These are phyloP conservation scores for Gossypium aridum DNA, from an alignment of 441 rosid genomes.

Conservation along the genomic window DNA sequence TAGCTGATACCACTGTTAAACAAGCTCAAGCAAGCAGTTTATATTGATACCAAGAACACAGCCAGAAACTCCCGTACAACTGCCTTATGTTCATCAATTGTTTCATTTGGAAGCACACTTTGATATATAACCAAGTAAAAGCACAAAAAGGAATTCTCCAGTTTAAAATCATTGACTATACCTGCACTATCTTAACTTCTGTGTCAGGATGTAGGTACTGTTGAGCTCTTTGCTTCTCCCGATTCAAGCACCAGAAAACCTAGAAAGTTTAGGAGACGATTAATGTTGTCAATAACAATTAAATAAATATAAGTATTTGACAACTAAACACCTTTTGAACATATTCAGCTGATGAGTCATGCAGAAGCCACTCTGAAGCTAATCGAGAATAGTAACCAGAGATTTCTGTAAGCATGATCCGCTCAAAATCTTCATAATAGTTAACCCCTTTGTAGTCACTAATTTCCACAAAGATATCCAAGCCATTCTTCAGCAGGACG, in stretches of 20 bases:
- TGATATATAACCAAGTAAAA: neutral
- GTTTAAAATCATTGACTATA: neutral
- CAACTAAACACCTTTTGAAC: conserved; percentile 15
- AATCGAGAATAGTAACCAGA: conserved; percentile 24
- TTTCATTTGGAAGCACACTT: neutral
- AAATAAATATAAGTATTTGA: neutral
- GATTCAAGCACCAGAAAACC: conserved; percentile 26
- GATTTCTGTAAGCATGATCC: conserved; percentile 18
- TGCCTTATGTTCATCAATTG: neutral
- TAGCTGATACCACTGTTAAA: neutral
- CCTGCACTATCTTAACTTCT: conserved; percentile 14
- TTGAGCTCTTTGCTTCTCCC: conserved; percentile 23
- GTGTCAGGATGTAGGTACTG: conserved; percentile 15
- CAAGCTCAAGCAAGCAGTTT: neutral
- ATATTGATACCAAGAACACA: neutral
- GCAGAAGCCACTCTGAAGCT: conserved; percentile 25
- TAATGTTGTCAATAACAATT: neutral
- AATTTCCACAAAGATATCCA: conserved; percentile 24
- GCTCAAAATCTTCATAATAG: conserved; percentile 30
- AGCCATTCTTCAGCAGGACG: conserved; percentile 19
- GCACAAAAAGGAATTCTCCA: neutral
- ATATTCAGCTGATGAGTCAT: conserved; percentile 16
- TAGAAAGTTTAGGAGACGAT: conserved; percentile 13
- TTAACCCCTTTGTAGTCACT: neutral
- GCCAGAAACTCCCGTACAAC: neutral